Evolutionary conservation across 768 basidiomycete genomes (phyloP).

Genomic region (Tephrocybe sp.): DNA sequence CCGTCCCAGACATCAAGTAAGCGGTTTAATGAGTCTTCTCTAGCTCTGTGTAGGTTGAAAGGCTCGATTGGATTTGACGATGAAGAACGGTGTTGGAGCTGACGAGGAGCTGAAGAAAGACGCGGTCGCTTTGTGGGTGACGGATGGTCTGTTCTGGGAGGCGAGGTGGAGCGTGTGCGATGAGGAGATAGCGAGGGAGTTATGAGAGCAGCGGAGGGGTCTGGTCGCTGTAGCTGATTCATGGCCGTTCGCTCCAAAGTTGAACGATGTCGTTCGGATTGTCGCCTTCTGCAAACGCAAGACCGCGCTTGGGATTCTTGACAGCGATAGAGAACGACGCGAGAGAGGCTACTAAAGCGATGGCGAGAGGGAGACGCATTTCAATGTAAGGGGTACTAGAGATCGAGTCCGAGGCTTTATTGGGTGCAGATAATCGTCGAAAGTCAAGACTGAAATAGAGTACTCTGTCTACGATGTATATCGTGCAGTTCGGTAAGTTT

Average conservation of each 20-base stretch:
- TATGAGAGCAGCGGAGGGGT: conserved; percentile 31
- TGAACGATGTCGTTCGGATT: conserved; percentile 27
- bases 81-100: conserved; percentile 25
- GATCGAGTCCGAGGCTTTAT: conserved; percentile 1
- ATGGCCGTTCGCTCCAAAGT: too few relatives aligned
- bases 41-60: conserved; percentile 49
- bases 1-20: conserved; percentile 63
- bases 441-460: conserved; percentile 2
- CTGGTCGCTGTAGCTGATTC: background rate
- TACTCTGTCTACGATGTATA: background rate
- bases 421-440: background rate
- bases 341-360: background rate
- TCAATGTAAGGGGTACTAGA: background rate
- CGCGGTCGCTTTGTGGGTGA: conserved; percentile 51
- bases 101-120: conserved; percentile 42
- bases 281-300: conserved; percentile 28
- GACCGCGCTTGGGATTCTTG: conserved; percentile 37
- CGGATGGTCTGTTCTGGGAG: conserved; percentile 29
- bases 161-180: conserved; percentile 25
- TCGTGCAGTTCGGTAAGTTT: conserved; percentile 2
- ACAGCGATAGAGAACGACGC: conserved; percentile 9
- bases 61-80: conserved; percentile 28
- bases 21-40: conserved; percentile 54
- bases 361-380: conserved; percentile 8
- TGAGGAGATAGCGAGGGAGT: conserved; percentile 57